A percentile compares a stretch with the other conserved stretches of the same genome.
These are phyloP conservation scores for Schizosaccharomyces cryophilus DNA, from an alignment of 805 yeast genomes.

Conservation along the genomic window DNA sequence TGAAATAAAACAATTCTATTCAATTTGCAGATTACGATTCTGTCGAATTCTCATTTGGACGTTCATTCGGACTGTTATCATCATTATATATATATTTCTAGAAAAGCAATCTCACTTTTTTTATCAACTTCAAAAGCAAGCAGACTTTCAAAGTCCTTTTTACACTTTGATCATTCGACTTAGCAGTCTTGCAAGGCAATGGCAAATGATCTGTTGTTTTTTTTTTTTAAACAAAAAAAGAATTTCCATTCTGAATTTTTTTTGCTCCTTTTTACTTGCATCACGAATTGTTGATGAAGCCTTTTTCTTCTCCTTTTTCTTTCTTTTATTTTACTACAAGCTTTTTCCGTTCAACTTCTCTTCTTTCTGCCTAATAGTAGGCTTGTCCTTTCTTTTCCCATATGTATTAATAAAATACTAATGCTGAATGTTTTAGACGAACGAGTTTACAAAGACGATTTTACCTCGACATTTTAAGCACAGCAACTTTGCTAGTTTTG, in stretches of 20 bases:
- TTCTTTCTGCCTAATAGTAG: background rate
- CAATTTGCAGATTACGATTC: background rate
- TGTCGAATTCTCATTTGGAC: background rate
- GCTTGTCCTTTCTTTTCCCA: background rate
- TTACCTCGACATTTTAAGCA: constrained; percentile 87
- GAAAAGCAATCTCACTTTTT: too few species aligned
- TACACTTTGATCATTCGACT: too few species aligned
- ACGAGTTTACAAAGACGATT: constrained; percentile 68
- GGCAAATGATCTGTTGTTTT: too few species aligned
- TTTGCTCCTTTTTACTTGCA: too few species aligned
- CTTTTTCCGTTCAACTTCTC: background rate
- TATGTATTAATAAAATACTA: background rate
- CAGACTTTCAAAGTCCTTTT: too few species aligned
- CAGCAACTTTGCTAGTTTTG: constrained; percentile 82
- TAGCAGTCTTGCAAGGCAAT: too few species aligned
- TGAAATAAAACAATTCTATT: background rate
- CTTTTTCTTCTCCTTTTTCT: background rate
- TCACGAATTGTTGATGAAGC: too few species aligned
- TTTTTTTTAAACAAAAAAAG: too few species aligned
- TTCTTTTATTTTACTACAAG: background rate
- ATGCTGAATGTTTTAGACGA: constrained; percentile 20
- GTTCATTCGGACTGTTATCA: background rate
- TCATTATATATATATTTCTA: too few species aligned
- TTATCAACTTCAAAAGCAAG: too few species aligned
- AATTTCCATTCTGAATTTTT: too few species aligned